Percentiles rank a stretch among this genome's conserved stretches.
These are phyloP conservation scores for Sequoia sempervirens DNA, from an alignment of 75 land plant species.

Conservation along the genomic window DNA sequence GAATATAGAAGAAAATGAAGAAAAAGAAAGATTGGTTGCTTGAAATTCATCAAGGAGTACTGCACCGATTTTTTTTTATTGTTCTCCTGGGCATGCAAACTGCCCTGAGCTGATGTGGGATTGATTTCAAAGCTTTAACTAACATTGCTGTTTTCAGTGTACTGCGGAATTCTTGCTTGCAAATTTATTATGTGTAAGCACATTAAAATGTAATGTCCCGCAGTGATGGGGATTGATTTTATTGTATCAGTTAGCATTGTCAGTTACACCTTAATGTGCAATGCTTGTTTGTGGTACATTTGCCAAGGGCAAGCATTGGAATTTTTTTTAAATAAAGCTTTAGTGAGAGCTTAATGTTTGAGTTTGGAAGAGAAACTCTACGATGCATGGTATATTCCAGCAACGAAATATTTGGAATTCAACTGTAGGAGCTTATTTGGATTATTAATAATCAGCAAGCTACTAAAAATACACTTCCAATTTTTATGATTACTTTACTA, in stretches of 20 bases:
- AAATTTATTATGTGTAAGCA: background rate
- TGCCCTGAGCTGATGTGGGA: background rate
- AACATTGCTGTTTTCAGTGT: background rate
- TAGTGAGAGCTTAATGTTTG: background rate
- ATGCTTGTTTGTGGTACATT: conserved; percentile 2
- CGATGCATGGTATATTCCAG: background rate
- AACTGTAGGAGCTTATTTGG: background rate
- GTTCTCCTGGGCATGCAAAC: background rate
- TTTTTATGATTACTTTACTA: background rate
- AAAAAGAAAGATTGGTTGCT: conserved; percentile 44
- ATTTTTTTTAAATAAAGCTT: background rate
- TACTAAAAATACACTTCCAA: background rate
- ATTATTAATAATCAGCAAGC: background rate
- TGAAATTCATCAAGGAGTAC: conserved; percentile 5
- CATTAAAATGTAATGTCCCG: background rate
- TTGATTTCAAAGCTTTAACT: background rate
- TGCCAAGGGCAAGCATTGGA: background rate
- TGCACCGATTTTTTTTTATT: background rate
- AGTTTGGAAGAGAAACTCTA: background rate
- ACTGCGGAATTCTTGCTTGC: background rate
- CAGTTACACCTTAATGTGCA: background rate
- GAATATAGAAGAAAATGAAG: conserved; percentile 45
- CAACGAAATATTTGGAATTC: background rate
- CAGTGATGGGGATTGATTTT: background rate
- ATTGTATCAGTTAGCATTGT: background rate